These are phyloP conservation scores for Meyerozyma smithsonii DNA, from an alignment of 1,139 yeast genomes.

Conservation along the genomic window DNA sequence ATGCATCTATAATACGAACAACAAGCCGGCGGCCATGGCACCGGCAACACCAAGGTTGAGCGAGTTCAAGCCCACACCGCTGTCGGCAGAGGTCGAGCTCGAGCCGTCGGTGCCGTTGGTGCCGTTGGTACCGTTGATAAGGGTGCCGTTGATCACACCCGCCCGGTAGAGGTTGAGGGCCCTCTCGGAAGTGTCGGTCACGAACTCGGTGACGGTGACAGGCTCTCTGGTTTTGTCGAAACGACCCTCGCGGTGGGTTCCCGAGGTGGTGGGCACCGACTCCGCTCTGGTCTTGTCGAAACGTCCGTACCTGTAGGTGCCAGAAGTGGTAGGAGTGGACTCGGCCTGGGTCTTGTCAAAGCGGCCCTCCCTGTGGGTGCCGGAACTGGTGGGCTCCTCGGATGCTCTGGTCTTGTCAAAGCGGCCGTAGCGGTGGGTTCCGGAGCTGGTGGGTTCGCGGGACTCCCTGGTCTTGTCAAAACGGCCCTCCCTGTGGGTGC, in stretches of 20 bases:
- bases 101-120: conserved; percentile 7
- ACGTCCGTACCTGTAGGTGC: conserved; percentile 44
- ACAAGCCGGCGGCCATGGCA: conserved; percentile 31
- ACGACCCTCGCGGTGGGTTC: conserved; percentile 43
- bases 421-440: conserved; percentile 12
- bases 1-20: conserved; percentile 16
- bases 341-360: conserved; percentile 36
- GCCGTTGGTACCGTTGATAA: conserved; percentile 12
- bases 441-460: conserved; percentile 8
- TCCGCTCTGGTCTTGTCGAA: conserved; percentile 42
- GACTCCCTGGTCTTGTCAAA: conserved; percentile 14
- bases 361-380: conserved; percentile 37
- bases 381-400: conserved; percentile 10
- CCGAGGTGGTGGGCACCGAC: conserved; percentile 27
- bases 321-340: conserved; percentile 23
- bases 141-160: neutral
- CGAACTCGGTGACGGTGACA: conserved; percentile 2
- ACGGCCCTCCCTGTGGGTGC: conserved; percentile 11
- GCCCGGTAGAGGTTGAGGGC: neutral
- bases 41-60: conserved; percentile 30
- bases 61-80: conserved; percentile 18
- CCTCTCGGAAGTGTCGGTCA: conserved; percentile 1
- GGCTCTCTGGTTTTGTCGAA: conserved; percentile 28
- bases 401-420: conserved; percentile 12
- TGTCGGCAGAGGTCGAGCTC: conserved; percentile 12